These are phyloP conservation scores for Acanthamoeba culbertsoni DNA, from an alignment of 208 protist genomes.

Conservation along the genomic window DNA sequence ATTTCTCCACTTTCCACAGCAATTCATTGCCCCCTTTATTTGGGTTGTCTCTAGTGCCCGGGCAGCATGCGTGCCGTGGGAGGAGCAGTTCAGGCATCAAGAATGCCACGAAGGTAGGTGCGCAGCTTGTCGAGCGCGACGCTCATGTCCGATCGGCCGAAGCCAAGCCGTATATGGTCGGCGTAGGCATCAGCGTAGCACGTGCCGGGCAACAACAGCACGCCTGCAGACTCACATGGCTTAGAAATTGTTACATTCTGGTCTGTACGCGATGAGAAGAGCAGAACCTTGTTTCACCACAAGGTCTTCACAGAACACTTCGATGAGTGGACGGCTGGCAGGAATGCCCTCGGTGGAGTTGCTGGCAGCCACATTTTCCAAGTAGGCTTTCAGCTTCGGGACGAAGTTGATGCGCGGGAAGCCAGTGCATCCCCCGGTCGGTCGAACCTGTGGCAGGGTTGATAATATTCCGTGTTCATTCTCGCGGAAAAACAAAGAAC, in stretches of 20 bases:
- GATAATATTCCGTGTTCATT: background rate
- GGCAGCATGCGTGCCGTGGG: background rate
- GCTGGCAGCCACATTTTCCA: background rate
- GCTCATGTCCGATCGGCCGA: constrained; percentile 14
- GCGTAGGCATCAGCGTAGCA: constrained; percentile 18
- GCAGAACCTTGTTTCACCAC: background rate
- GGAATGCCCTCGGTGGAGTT: background rate
- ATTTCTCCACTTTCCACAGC: too few species aligned
- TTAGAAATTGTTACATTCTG: too few species aligned
- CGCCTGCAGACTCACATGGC: background rate
- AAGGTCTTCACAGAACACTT: constrained; percentile 36
- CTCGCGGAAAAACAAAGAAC: background rate
- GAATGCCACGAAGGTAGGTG: background rate
- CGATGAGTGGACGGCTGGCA: background rate
- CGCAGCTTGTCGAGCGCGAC: constrained; percentile 35
- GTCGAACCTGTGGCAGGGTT: background rate
- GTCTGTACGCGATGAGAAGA: background rate
- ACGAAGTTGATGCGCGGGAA: background rate
- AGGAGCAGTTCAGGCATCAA: background rate
- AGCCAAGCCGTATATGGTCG: constrained; percentile 49
- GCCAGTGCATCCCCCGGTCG: background rate
- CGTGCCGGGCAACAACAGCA: constrained; percentile 28
- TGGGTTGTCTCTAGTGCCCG: too few species aligned
- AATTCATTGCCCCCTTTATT: too few species aligned
- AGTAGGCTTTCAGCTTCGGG: background rate